Percentiles rank a stretch among this genome's conserved stretches.
Evolutionary conservation across 805 yeast species (phyloP).

Genomic region (Kuraishia borneana): DNA sequence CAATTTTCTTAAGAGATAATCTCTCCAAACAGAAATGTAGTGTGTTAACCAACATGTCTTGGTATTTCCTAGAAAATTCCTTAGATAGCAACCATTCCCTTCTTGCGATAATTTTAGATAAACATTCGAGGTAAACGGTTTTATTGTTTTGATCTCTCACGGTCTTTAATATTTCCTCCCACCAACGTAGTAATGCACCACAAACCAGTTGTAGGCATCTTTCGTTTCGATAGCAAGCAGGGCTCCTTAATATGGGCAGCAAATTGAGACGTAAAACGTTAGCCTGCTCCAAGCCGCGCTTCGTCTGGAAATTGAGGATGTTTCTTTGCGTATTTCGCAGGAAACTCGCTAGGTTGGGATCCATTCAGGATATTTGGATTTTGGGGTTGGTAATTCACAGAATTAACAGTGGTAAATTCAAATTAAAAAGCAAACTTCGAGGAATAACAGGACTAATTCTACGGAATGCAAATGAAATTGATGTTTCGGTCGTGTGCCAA

Average conservation of each 20-base stretch:
- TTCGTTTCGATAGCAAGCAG: constrained; percentile 6
- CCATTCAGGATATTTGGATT: too few relatives aligned
- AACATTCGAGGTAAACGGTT: constrained; percentile 41
- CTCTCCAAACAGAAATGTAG: constrained; percentile 38
- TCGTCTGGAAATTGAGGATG: constrained; percentile 32
- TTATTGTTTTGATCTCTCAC: constrained; percentile 19
- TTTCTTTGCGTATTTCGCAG: too few relatives aligned
- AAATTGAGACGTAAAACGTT: constrained; percentile 36
- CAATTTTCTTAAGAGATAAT: constrained; percentile 35
- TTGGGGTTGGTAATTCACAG: too few relatives aligned
- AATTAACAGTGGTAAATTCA: too few relatives aligned
- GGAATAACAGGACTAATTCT: too few relatives aligned
- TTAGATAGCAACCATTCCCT: constrained; percentile 28
- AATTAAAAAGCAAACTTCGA: too few relatives aligned
- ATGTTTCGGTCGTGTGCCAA: too few relatives aligned
- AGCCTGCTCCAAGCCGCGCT: constrained; percentile 26
- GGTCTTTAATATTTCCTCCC: constrained; percentile 31
- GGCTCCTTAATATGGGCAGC: constrained; percentile 28
- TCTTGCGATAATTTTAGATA: constrained; percentile 36
- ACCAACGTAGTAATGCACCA: constrained; percentile 32
- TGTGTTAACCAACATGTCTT: constrained; percentile 34
- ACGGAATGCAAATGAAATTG: too few relatives aligned
- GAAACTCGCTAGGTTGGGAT: too few relatives aligned
- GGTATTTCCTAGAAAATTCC: constrained; percentile 17
- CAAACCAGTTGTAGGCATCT: constrained; percentile 4